These are phyloP conservation scores for Sphaerosporella brunnea DNA, from an alignment of 495 filamentous ascomycete genomes.

Conservation along the genomic window DNA sequence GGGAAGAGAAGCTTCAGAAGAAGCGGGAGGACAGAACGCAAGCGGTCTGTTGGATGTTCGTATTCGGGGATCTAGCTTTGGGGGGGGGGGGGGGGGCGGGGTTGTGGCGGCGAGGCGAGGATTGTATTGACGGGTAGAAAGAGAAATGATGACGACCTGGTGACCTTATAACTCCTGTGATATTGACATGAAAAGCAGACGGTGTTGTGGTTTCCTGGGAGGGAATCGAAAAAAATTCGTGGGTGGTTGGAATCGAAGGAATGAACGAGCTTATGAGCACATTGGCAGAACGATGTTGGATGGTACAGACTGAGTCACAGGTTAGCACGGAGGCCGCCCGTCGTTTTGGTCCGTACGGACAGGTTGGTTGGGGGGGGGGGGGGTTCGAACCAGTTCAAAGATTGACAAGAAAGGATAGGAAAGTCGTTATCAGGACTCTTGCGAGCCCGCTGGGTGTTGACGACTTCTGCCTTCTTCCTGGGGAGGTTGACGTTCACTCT, in stretches of 20 bases:
- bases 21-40: conserved; percentile 9
- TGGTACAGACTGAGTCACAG: conserved; percentile 5
- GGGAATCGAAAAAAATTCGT: conserved; percentile 12
- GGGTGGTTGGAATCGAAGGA: conserved; percentile 3
- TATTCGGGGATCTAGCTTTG: too few species aligned
- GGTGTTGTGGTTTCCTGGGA: conserved; percentile 2
- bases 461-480: neutral
- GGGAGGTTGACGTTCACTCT: neutral
- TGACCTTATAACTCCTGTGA: conserved; percentile 12
- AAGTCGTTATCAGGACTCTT: conserved; percentile 9
- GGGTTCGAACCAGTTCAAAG: conserved; percentile 6
- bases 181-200: conserved; percentile 10
- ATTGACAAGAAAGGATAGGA: conserved; percentile 9
- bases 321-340: too few species aligned
- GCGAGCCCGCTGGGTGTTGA: conserved; percentile 2
- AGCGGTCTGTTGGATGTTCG: conserved; percentile 11
- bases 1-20: neutral
- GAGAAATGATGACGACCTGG: conserved; percentile 7
- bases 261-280: conserved; percentile 8
- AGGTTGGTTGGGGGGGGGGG: too few species aligned
- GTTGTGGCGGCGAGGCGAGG: conserved; percentile 2
- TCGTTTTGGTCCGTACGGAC: too few species aligned
- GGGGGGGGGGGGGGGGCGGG: conserved; percentile 6
- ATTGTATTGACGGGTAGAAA: conserved; percentile 5
- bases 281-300: conserved; percentile 7